Evolutionary conservation across 2,329 filamentous ascomycete genomes (phyloP).

Genomic region (Clarireedia sp.): DNA sequence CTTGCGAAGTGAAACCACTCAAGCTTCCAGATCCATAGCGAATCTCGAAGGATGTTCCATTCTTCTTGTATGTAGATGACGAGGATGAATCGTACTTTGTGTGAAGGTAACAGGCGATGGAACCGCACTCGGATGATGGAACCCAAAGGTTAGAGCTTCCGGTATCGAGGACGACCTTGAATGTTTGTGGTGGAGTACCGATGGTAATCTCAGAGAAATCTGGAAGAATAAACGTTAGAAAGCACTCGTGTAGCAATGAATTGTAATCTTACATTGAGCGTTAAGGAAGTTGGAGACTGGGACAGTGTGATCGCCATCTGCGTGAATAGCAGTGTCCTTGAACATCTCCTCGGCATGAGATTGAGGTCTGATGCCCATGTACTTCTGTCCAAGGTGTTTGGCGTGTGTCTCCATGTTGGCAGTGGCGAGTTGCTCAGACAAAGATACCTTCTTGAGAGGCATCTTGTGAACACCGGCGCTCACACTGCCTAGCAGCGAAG

Average conservation of each 20-base stretch:
- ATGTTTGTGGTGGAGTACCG: slow-evolving; percentile 83
- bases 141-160: slow-evolving; percentile 99
- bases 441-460: slow-evolving; percentile 93
- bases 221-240: slow-evolving; percentile 31
- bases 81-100: slow-evolving; percentile 87
- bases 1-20: slow-evolving; percentile 87
- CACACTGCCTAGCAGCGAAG: slow-evolving; percentile 68
- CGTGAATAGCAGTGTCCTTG: slow-evolving; percentile 60
- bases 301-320: slow-evolving; percentile 66
- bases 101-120: slow-evolving; percentile 97
- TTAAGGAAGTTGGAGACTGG: slow-evolving; percentile 97
- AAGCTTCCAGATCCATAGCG: slow-evolving; percentile 91
- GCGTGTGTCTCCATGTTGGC: slow-evolving; percentile 76
- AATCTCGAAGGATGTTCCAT: slow-evolving; percentile 88
- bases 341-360: slow-evolving; percentile 70
- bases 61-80: slow-evolving; percentile 88
- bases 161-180: slow-evolving; percentile 98
- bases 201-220: slow-evolving; percentile 97
- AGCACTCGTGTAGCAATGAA: neutral
- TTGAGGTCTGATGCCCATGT: slow-evolving; percentile 74
- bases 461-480: slow-evolving; percentile 88
- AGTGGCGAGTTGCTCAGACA: slow-evolving; percentile 84
- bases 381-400: slow-evolving; percentile 85
- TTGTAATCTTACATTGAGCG: slow-evolving; percentile 72
- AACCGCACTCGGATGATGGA: slow-evolving; percentile 79